Base-by-base conservation (phyloP, 192 early-diverging fungal genomes). In the Diversispora eburnea region DNA sequence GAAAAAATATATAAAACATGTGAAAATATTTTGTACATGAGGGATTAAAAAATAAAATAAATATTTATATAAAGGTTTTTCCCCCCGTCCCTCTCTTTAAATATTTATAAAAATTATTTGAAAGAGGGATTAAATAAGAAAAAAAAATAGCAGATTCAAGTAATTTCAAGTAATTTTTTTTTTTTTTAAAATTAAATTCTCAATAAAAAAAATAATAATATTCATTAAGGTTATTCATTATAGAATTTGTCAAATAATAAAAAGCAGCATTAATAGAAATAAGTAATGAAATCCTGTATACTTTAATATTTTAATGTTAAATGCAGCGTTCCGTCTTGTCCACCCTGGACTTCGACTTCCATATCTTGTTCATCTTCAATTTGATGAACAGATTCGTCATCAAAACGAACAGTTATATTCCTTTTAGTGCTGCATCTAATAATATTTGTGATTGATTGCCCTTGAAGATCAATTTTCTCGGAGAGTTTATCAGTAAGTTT, bases 361-460 rank as follows among this genome's bases (percentile, higher is more conserved):
- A 91, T 91, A 61, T 83, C 83, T 48, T 86, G 81, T 78, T 90
- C 87, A 60, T 91, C 90, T 5, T 80, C 73, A 73, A 92, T 86
- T 70, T 88, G 84, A 13, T 78, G 62, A 15, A 91, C 76, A 22
- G 88, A 82, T 33, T 74, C 76, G 76, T 91, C 89, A 66, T 90
- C 88, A 8, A 88, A 78, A 19, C 75, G 76, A 7, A 89, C 83
- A 10, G 84, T 75, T 54, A 88, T 45, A 0, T 83, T 81, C 54
- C 84, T 83, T 70, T 82, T 84, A 47, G 84, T 84, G 59, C 25
- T 33, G 25, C 81, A 80, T 20, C 86, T 74, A 46, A 83, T 70
- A 49, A 85, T 76, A 7, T 75, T 73, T 12, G 78, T 77, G 15
- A 85, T 75, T 0, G 74, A 72, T 59, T 78, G 77, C 47, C 70